phyloP scores from a whole-genome alignment of 1,139 yeast species.

The Geotrichum aggregatum region DNA sequence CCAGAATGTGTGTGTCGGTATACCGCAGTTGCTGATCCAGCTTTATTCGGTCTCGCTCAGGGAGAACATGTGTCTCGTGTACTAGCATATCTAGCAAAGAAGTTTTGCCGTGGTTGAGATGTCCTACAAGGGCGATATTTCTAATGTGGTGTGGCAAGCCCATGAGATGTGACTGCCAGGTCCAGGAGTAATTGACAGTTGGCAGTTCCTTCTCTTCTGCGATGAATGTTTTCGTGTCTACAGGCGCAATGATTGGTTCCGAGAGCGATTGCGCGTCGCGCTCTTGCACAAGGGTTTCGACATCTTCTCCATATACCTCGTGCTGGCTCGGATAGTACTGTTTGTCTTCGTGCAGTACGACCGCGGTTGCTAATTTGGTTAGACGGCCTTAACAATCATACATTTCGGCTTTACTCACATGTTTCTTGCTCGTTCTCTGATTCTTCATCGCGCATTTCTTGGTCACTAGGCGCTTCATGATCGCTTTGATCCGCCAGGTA shows the following conservation, averaged over 20 bases:
- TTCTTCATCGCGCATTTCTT: conserved; percentile 12
- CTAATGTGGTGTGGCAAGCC: conserved; percentile 62
- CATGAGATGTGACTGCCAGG: conserved; percentile 53
- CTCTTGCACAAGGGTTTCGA: conserved; percentile 59
- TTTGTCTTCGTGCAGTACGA: conserved; percentile 48
- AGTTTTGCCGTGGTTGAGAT: conserved; percentile 84
- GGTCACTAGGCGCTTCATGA: conserved; percentile 13
- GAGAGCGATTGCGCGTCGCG: conserved; percentile 51
- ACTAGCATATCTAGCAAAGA: conserved; percentile 68
- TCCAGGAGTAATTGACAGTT: conserved; percentile 55
- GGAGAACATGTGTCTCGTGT: conserved; percentile 52
- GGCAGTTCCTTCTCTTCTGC: conserved; percentile 57
- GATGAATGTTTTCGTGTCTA: conserved; percentile 43
- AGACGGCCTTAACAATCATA: background rate
- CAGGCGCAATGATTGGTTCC: conserved; percentile 67
- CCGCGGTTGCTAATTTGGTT: conserved; percentile 24
- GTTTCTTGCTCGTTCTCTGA: conserved; percentile 13
- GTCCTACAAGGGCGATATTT: conserved; percentile 80
- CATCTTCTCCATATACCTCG: conserved; percentile 52
- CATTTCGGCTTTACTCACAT: conserved; percentile 19
- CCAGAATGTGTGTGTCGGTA: conserved; percentile 68
- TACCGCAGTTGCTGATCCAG: conserved; percentile 51
- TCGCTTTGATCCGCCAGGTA: conserved; percentile 20
- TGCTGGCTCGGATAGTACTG: conserved; percentile 43
- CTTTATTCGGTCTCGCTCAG: conserved; percentile 36